Base-by-base conservation (phyloP, 306 rosid species). In the Styphnolobium japonicum region DNA sequence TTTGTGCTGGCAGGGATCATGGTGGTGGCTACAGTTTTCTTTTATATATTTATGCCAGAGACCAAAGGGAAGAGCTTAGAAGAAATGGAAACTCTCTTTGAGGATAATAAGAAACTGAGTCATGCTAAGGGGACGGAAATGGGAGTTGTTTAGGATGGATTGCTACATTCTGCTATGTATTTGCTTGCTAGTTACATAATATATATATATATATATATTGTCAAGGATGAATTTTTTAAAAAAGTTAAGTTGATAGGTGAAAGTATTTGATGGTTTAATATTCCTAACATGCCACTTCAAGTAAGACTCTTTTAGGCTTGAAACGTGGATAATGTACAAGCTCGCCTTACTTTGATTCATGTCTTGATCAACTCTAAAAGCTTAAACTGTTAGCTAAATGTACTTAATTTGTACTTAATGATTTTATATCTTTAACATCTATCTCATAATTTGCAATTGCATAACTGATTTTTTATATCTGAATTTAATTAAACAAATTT, bases 21-120 rank as follows among this genome's bases (percentile, higher is more conserved):
- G 94, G 83, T 58, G 11, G 84, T 83, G 79, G 94, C 86, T 4
- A 81, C 90, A 0, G 10, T 12, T 25, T 84, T 84, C 81, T 74
- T 89, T 83, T 87, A 82, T 80, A 56, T 84, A 27, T 85, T 75
- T 55, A 68, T 88, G 80, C 92, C 94, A 6, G 98, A 93, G 58
- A 84, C 87, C 14, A 84, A 84, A 45, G 87, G 87, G 0, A 79
- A 79, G 80, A 79, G 56, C 23, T 67, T 83, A 19, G 87, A 84
- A 75, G 79, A 84, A 69, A 80, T 84, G 78, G 79, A 84, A 56
- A 43, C 71, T 10, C 74, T 84, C 16, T 84, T 80, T 80, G 79
- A 77, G 56, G 75, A 61, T 25, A 6, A 62, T 42, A 29, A 61
- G 15, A 74, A 56, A 12, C 23, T 14, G 23, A 53, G 15, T 49